phyloP scores from a whole-genome alignment of 2,329 filamentous ascomycete genomes.

The Aspergillus candidus region DNA sequence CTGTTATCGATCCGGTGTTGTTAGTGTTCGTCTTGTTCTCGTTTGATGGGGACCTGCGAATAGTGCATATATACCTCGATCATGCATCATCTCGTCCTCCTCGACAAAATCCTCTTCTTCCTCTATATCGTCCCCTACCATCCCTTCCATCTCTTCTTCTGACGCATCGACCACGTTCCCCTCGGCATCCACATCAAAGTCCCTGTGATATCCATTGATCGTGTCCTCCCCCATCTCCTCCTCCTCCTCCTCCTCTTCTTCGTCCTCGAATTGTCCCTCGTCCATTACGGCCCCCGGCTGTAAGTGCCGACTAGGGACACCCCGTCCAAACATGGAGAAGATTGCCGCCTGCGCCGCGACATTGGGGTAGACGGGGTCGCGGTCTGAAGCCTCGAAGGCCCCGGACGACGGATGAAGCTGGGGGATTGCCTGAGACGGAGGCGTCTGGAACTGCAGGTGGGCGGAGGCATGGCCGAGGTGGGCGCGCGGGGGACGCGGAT shows the following conservation, averaged over 20 bases:
- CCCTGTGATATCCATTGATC: conserved; percentile 7
- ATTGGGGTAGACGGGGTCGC: conserved; percentile 17
- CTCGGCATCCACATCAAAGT: conserved; percentile 9
- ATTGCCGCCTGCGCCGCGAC: conserved; percentile 19
- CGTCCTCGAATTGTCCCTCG: conserved; percentile 13
- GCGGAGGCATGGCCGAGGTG: conserved; percentile 11
- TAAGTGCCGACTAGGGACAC: conserved; percentile 7
- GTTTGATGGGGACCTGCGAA: neutral
- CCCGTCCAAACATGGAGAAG: conserved; percentile 16
- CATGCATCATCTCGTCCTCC: conserved; percentile 30
- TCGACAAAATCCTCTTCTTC: conserved; percentile 24
- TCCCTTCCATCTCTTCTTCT: conserved; percentile 16
- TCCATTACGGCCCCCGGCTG: conserved; percentile 3
- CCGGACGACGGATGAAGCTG: conserved; percentile 23
- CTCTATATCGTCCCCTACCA: conserved; percentile 14
- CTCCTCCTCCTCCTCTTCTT: conserved; percentile 15
- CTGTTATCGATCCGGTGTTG: conserved; percentile 12
- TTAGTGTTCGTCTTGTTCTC: neutral
- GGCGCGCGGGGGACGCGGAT: conserved; percentile 5
- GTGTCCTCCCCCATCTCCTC: conserved; percentile 5
- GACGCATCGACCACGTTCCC: conserved; percentile 16
- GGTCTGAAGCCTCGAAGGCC: conserved; percentile 12
- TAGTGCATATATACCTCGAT: conserved; percentile 23
- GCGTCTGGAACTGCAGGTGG: conserved; percentile 27
- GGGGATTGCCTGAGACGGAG: conserved; percentile 24